Evolutionary conservation across 2,329 filamentous ascomycete genomes (phyloP).

Genomic region (Trichoderma lentiforme): DNA sequence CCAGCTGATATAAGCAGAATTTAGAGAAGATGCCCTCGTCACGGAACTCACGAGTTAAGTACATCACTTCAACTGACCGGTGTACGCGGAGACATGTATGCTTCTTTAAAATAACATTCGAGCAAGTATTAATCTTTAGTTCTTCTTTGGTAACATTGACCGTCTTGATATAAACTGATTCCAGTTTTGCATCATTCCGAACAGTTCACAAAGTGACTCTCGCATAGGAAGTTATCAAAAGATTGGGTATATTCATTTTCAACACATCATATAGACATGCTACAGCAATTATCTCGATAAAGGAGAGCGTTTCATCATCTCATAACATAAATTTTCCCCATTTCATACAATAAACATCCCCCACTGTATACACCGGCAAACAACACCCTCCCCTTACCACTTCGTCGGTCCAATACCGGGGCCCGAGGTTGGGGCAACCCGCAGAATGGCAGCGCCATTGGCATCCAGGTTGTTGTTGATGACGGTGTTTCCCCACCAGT

Average conservation of each 20-base stretch:
- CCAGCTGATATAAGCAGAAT: background rate
- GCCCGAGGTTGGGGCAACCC: background rate
- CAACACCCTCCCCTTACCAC: background rate
- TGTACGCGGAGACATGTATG: background rate
- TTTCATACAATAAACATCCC: background rate
- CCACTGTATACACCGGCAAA: background rate
- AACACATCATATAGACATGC: background rate
- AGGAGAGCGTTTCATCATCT: background rate
- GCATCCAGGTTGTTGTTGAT: slow-evolving; percentile 32
- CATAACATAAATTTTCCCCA: background rate
- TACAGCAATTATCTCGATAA: background rate
- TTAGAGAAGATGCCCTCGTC: too few species aligned
- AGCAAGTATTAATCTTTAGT: background rate
- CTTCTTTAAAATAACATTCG: background rate
- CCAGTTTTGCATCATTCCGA: background rate
- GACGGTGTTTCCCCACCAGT: slow-evolving; percentile 46
- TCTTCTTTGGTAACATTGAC: background rate
- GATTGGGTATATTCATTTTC: slow-evolving; percentile 4
- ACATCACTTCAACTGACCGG: too few species aligned
- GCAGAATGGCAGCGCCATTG: slow-evolving; percentile 25
- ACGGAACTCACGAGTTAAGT: too few species aligned
- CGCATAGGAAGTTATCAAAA: background rate
- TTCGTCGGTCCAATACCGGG: background rate
- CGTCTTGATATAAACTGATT: background rate
- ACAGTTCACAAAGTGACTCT: background rate